Conservation (phyloP, 192 early-diverging fungal species). For the Martensiomyces pterosporus region DNA sequence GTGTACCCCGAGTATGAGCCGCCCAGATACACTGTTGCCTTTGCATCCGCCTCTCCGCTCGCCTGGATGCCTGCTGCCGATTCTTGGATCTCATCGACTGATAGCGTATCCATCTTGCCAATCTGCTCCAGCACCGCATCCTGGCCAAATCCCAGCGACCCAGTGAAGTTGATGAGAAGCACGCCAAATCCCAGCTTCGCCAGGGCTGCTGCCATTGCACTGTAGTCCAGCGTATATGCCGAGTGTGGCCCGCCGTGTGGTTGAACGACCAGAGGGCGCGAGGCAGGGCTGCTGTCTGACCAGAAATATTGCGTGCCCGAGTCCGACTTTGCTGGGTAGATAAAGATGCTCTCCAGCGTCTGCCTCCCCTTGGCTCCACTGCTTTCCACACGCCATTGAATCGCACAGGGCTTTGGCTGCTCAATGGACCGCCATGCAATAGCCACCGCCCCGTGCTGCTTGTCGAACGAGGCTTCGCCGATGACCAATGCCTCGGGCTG, state of each 20-base stretch:
- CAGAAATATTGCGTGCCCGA: constrained; percentile 24
- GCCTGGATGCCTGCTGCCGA: constrained; percentile 31
- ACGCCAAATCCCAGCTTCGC: constrained; percentile 62
- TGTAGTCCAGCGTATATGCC: constrained; percentile 52
- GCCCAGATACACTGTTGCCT: constrained; percentile 58
- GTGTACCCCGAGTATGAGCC: constrained; percentile 74
- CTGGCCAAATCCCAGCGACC: constrained; percentile 77
- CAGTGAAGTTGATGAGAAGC: constrained; percentile 71
- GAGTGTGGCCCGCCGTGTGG: constrained; percentile 82
- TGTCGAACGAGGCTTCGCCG: constrained; percentile 7
- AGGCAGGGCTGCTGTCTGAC: constrained; percentile 5
- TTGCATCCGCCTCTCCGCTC: constrained; percentile 41
- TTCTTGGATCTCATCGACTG: constrained; percentile 62
- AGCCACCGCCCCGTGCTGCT: neutral
- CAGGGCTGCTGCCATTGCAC: constrained; percentile 43
- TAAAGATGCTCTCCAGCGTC: constrained; percentile 30
- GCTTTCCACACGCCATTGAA: constrained; percentile 20
- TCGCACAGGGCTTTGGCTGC: neutral
- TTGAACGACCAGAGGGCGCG: constrained; percentile 60
- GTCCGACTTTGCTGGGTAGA: constrained; percentile 17
- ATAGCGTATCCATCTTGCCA: constrained; percentile 62
- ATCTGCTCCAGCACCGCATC: constrained; percentile 58
- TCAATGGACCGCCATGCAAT: constrained; percentile 15
- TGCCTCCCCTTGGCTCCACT: constrained; percentile 4
- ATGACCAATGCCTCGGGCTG: constrained; percentile 48